A percentile compares a stretch with the other conserved stretches of the same genome.
phyloP scores from a whole-genome alignment of 1,284 basidiomycete genomes.

The Anthracocystis walkeri region DNA sequence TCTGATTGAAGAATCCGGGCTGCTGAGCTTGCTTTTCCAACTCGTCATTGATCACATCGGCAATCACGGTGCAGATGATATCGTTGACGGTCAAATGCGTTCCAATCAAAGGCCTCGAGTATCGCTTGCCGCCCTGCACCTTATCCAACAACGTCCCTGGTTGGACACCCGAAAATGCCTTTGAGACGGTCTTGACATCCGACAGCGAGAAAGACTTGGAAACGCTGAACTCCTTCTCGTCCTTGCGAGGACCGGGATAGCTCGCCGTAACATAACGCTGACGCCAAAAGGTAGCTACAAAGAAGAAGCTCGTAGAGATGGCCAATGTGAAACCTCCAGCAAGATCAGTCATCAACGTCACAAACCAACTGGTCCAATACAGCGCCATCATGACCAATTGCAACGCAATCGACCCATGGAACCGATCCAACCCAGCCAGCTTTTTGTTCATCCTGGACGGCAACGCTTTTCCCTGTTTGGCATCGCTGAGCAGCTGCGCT shows the following conservation, averaged over 20 bases:
- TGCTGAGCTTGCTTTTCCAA: conserved; percentile 30
- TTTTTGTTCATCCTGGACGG: conserved; percentile 61
- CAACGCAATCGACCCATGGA: conserved; percentile 43
- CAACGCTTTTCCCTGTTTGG: conserved; percentile 53
- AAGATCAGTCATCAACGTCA: conserved; percentile 37
- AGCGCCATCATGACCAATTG: conserved; percentile 58
- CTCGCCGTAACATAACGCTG: conserved; percentile 53
- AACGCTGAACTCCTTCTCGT: conserved; percentile 55
- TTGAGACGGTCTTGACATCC: conserved; percentile 66
- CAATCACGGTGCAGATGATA: conserved; percentile 62
- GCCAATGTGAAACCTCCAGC: conserved; percentile 45
- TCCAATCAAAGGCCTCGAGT: conserved; percentile 39
- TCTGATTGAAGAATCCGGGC: conserved; percentile 27
- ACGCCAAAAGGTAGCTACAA: conserved; percentile 56
- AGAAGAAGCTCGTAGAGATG: conserved; percentile 48
- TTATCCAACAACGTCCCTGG: conserved; percentile 55
- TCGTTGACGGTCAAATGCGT: conserved; percentile 67
- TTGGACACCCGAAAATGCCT: conserved; percentile 61
- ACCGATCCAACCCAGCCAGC: conserved; percentile 57
- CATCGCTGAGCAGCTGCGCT: conserved; percentile 46
- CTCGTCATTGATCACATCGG: conserved; percentile 60
- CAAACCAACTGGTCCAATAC: conserved; percentile 52
- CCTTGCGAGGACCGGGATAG: conserved; percentile 48
- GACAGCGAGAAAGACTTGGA: conserved; percentile 41
- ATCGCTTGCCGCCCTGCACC: conserved; percentile 35